Conservation (phyloP, 2,329 filamentous ascomycete species). For the Curvularia eragrostidis region DNA sequence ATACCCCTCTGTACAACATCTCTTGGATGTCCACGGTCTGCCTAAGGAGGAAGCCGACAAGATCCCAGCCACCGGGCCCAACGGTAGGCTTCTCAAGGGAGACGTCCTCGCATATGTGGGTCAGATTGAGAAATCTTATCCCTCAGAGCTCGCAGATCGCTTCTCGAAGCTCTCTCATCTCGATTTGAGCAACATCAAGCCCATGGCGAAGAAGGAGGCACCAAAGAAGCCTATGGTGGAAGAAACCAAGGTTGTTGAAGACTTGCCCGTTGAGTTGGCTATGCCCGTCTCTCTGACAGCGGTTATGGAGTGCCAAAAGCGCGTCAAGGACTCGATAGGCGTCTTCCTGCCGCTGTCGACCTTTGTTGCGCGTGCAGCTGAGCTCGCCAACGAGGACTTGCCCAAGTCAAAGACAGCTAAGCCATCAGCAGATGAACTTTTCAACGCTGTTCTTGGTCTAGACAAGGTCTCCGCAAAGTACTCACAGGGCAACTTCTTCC, state of each 20-base stretch:
- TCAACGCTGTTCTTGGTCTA: constrained; percentile 84
- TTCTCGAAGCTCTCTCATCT: constrained; percentile 81
- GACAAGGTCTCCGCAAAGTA: constrained; percentile 56
- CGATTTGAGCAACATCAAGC: constrained; percentile 94
- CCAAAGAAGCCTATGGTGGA: constrained; percentile 57
- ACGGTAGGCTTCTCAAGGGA: constrained; percentile 89
- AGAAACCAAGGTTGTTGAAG: constrained; percentile 51
- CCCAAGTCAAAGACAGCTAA: constrained; percentile 69
- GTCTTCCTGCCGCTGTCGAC: constrained; percentile 83
- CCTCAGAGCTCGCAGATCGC: constrained; percentile 71
- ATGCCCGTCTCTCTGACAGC: constrained; percentile 79
- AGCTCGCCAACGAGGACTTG: constrained; percentile 86
- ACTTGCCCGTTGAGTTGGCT: constrained; percentile 66
- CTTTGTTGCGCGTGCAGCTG: constrained; percentile 83
- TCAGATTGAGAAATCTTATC: constrained; percentile 73
- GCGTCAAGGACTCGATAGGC: constrained; percentile 77
- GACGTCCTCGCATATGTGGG: constrained; percentile 93
- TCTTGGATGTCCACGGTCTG: constrained; percentile 81
- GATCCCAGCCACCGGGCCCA: constrained; percentile 87
- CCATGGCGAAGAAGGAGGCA: constrained; percentile 61
- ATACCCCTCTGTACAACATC: constrained; percentile 81
- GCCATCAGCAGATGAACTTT: constrained; percentile 80
- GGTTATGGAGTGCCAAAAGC: constrained; percentile 80
- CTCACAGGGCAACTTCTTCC: constrained; percentile 70
- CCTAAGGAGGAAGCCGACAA: constrained; percentile 76